These are phyloP conservation scores for Phytopythium oedochilum DNA, from an alignment of 352 stramenopile species.

Conservation along the genomic window DNA sequence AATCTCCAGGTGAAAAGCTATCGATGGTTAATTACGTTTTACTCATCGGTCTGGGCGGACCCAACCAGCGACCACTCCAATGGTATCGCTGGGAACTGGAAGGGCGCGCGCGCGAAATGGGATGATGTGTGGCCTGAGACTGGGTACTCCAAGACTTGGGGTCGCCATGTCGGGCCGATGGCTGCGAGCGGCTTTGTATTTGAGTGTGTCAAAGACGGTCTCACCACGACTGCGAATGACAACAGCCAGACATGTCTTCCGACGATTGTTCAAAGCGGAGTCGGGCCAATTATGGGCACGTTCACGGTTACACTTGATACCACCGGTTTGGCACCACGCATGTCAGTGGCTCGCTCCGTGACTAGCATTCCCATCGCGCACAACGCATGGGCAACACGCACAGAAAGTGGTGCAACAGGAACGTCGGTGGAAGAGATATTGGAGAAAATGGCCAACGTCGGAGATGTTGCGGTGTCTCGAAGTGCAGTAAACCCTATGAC, in stretches of 20 bases:
- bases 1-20: slow-evolving; percentile 81
- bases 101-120: slow-evolving; percentile 69
- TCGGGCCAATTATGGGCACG: slow-evolving; percentile 87
- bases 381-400: slow-evolving; percentile 89
- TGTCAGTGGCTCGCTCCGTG: slow-evolving; percentile 54
- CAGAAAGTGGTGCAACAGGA: slow-evolving; percentile 86
- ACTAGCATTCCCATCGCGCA: slow-evolving; percentile 86
- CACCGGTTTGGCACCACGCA: slow-evolving; percentile 35
- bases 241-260: slow-evolving; percentile 42
- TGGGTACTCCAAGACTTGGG: slow-evolving; percentile 95
- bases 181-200: slow-evolving; percentile 30
- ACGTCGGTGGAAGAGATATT: slow-evolving; percentile 95
- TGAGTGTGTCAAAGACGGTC: slow-evolving; percentile 50
- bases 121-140: slow-evolving; percentile 90
- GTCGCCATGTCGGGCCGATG: slow-evolving; percentile 93
- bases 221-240: slow-evolving; percentile 60
- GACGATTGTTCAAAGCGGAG: slow-evolving; percentile 19
- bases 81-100: slow-evolving; percentile 90
- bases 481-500: slow-evolving; percentile 81
- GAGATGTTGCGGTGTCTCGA: slow-evolving; percentile 90
- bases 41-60: slow-evolving; percentile 90
- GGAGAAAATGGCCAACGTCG: slow-evolving; percentile 91
- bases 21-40: slow-evolving; percentile 92
- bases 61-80: slow-evolving; percentile 86
- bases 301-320: slow-evolving; percentile 92